Base-by-base conservation (phyloP, 1,139 yeast species). In the Kodamaea plutei region DNA sequence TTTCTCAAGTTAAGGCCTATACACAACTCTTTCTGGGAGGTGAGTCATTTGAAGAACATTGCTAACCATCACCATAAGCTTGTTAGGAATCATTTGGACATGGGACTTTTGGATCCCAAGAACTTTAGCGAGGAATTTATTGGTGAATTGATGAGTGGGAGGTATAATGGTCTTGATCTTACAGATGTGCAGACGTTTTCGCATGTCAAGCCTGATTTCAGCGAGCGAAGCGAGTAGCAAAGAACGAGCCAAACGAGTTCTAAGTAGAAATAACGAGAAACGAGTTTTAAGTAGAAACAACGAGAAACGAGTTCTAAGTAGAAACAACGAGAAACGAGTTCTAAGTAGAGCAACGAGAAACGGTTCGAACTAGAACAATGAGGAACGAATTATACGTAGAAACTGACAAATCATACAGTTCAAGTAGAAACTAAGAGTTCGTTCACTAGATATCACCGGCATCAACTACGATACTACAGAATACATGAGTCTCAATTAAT, bases 81-180 rank as follows among this genome's bases (percentile, higher is more conserved):
- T 14, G 43, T 47, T 5, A 49, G 47, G 29, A 46, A 50, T 29
- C 48, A 56, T 3, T 25, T 41, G 7, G 43, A 56, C 28, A 44
- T 68, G 23, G 74, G 74, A 8, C 36, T 67, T 9, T 46, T 68
- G 29, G 73, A 67, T 41, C 74, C 74, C 0, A 43, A 40, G 25
- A 56, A 67, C 38, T 67, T 64, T 38, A 47, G 52, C 1, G 11
- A 15, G 2, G 52, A 50, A 4, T 50, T 47, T 5, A 58, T 61
- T 37, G 26, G 44, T 1, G 50, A 50, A 29, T 38, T 61, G 20
- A 53, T 52, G 39, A 39, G 41, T 8, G 68, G 68, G 1, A 34
- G 23, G 10, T 61, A 47, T 32, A 44, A 49, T 4, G 57, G 45
- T 3, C 29, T 44, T 3, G 52, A 51, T 30, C 61, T 56, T 35